Conservation (phyloP, 2,329 filamentous ascomycete genomes). For the Pestalotiopsis sp. region DNA sequence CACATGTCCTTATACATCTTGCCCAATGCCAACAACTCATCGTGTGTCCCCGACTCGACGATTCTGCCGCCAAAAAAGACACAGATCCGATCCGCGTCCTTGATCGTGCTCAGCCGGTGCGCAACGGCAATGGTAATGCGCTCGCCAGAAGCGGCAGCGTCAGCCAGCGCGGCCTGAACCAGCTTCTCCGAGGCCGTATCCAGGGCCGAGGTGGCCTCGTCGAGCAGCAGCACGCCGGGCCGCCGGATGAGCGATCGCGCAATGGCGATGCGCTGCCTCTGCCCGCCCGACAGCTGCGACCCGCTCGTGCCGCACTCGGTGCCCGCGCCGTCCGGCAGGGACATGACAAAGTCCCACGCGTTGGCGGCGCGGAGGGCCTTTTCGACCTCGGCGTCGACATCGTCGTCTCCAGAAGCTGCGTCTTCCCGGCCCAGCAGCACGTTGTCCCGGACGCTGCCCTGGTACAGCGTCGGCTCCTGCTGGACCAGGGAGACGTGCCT, state of each 20-base stretch:
- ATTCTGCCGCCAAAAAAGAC: slow-evolving; percentile 57
- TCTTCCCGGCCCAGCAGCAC: slow-evolving; percentile 9
- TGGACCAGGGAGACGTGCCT: slow-evolving; percentile 57
- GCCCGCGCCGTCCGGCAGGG: slow-evolving; percentile 49
- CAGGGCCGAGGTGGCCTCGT: slow-evolving; percentile 34
- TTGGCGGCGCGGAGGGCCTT: slow-evolving; percentile 19
- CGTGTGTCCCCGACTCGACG: slow-evolving; percentile 56
- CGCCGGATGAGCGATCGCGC: slow-evolving; percentile 45
- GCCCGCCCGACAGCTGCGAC: slow-evolving; percentile 36
- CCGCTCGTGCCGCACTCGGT: slow-evolving; percentile 50
- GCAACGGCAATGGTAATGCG: slow-evolving; percentile 27
- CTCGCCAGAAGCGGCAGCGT: slow-evolving; percentile 10
- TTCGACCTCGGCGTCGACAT: slow-evolving; percentile 15
- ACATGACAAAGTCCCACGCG: slow-evolving; percentile 47
- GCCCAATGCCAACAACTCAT: slow-evolving; percentile 38
- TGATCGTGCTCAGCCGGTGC: slow-evolving; percentile 28
- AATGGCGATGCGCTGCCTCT: slow-evolving; percentile 47
- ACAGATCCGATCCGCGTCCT: slow-evolving; percentile 54
- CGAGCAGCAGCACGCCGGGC: slow-evolving; percentile 44
- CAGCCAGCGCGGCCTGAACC: slow-evolving; percentile 17
- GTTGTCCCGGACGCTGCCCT: slow-evolving; percentile 43
- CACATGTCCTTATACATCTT: slow-evolving; percentile 4
- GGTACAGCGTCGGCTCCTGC: slow-evolving; percentile 58
- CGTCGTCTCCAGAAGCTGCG: neutral
- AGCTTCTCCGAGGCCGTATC: slow-evolving; percentile 19